Evolutionary conservation across 306 rosid species (phyloP).

Genomic region (Dalbergia oliveri): DNA sequence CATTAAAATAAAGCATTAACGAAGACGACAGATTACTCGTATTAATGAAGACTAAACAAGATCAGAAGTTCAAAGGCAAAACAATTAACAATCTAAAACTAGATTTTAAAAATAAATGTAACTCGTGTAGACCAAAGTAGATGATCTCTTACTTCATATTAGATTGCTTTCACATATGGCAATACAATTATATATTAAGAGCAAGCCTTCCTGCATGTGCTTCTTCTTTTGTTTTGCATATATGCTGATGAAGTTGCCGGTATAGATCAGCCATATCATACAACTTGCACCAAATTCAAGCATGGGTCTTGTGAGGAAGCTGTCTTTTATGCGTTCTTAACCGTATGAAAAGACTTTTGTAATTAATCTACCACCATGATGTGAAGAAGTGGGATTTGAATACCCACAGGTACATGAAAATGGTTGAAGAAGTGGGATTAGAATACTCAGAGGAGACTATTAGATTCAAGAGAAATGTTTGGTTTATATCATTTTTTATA

Average conservation of each 20-base stretch:
- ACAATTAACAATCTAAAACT: constrained; percentile 30
- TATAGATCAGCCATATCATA: constrained; percentile 35
- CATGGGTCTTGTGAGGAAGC: not conserved
- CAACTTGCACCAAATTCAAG: constrained; percentile 38
- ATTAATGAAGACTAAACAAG: constrained; percentile 7
- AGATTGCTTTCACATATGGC: constrained; percentile 40
- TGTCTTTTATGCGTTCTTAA: not conserved
- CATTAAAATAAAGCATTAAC: constrained; percentile 16
- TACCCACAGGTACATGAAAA: constrained; percentile 13
- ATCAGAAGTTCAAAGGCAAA: constrained; percentile 16
- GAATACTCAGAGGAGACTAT: not conserved
- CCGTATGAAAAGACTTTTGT: not conserved
- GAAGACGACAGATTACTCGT: not conserved
- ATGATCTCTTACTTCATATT: not conserved
- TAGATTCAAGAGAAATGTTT: not conserved
- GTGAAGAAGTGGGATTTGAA: not conserved
- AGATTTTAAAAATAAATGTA: not conserved
- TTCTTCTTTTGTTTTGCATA: not conserved
- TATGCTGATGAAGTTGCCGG: constrained; percentile 17
- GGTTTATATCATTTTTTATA: no score
- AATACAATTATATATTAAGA: constrained; percentile 20
- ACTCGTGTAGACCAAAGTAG: constrained; percentile 13
- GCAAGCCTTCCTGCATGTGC: constrained; percentile 31
- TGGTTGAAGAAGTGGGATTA: not conserved
- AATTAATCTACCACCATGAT: not conserved